Percentiles rank a stretch among this genome's conserved stretches.
phyloP scores from a whole-genome alignment of 176 grass and related monocot genomes.

The Triticum dicoccoides region DNA sequence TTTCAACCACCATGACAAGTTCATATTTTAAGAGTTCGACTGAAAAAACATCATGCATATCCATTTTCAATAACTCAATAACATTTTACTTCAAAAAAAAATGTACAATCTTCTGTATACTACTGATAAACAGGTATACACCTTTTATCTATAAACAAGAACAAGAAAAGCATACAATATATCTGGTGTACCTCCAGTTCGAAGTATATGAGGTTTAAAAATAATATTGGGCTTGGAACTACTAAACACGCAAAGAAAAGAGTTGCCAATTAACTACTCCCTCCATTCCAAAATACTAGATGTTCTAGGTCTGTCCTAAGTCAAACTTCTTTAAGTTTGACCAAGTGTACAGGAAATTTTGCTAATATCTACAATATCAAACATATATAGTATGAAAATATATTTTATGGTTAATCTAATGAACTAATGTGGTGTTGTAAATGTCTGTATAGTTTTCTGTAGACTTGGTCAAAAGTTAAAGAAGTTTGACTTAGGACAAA shows the following conservation, averaged over 20 bases:
- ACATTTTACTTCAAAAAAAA: background rate
- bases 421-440: background rate
- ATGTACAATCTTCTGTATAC: background rate
- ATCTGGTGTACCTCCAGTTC: background rate
- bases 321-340: background rate
- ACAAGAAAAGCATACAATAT: background rate
- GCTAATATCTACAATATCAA: too few species aligned
- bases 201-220: background rate
- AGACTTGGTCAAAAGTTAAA: background rate
- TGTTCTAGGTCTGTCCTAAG: background rate
- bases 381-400: too few species aligned
- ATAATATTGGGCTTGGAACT: background rate
- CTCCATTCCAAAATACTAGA: background rate
- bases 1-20: background rate
- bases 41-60: slow-evolving; percentile 6
- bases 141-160: background rate
- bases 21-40: background rate
- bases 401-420: background rate
- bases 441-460: background rate
- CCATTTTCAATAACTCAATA: background rate
- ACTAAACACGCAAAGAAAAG: background rate
- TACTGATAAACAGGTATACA: background rate
- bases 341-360: too few species aligned
- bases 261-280: background rate
- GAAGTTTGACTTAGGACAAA: background rate